These are phyloP conservation scores for Asterophora lycoperdoides DNA, from an alignment of 768 basidiomycete species.

Conservation along the genomic window DNA sequence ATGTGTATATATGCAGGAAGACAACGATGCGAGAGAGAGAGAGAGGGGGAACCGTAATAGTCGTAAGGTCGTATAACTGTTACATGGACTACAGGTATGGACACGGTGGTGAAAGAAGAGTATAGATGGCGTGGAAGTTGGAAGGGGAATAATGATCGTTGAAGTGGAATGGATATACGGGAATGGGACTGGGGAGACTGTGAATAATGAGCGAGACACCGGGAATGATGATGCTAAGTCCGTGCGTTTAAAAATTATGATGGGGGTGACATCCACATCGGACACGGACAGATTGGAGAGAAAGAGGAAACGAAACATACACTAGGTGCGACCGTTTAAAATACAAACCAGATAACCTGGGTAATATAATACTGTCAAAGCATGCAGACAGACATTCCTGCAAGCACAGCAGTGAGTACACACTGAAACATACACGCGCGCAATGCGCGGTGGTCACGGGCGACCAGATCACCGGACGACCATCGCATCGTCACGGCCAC, in stretches of 20 bases:
- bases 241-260: too few species aligned
- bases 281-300: too few species aligned
- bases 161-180: not conserved
- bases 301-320: too few species aligned
- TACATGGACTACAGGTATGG: constrained; percentile 2
- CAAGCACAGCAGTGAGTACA: too few species aligned
- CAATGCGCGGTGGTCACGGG: too few species aligned
- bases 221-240: not conserved
- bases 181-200: not conserved
- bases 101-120: constrained; percentile 3
- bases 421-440: too few species aligned
- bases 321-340: constrained; percentile 6
- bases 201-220: not conserved
- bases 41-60: not conserved
- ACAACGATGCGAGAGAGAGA: too few species aligned
- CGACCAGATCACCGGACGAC: too few species aligned
- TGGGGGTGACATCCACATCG: constrained; percentile 8
- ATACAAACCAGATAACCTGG: constrained; percentile 8
- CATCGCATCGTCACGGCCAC: too few species aligned
- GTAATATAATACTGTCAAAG: not conserved
- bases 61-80: too few species aligned
- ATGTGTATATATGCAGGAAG: constrained; percentile 1
- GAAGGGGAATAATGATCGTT: constrained; percentile 9
- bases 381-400: too few species aligned
- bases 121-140: not conserved